A percentile compares a stretch with the other conserved stretches of the same genome.
Evolutionary conservation across 352 stramenopile genomes (phyloP).

Genomic region (Pythium coloratum): DNA sequence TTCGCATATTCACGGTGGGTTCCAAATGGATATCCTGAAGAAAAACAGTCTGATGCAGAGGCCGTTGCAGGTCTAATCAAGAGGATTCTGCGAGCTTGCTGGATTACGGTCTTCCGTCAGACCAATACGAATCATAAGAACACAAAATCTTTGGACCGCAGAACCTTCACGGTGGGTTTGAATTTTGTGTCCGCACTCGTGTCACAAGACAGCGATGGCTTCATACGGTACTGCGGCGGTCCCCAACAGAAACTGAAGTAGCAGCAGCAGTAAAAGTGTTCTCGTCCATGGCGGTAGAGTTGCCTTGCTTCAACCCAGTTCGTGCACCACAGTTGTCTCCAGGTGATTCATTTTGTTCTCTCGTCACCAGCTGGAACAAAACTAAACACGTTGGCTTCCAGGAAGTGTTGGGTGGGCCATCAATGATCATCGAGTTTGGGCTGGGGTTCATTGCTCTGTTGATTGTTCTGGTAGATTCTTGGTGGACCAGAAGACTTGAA

Average conservation of each 20-base stretch:
- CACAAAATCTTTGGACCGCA: neutral
- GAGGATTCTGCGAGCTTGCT: too few relatives aligned
- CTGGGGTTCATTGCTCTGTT: neutral
- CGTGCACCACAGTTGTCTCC: neutral
- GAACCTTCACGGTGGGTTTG: neutral
- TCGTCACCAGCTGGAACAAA: neutral
- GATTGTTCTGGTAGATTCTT: neutral
- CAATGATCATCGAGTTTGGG: too few relatives aligned
- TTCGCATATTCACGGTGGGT: neutral
- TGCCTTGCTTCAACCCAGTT: neutral
- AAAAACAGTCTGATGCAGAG: neutral
- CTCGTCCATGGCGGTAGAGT: neutral
- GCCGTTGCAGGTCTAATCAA: too few relatives aligned
- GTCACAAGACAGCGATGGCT: neutral
- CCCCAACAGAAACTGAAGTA: neutral
- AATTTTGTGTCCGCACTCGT: neutral
- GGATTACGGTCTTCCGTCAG: neutral
- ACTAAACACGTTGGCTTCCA: neutral
- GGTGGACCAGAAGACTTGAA: neutral
- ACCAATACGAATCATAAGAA: neutral
- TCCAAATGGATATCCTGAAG: neutral
- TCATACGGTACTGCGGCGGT: neutral
- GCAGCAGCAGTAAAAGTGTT: slow-evolving; percentile 1
- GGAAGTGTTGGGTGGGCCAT: too few relatives aligned
- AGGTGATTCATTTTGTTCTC: neutral